Evolutionary conservation across 805 yeast genomes (phyloP), one percentile per base, ranked within the genome.

Genomic region (Nakazawaea populi): DNA sequence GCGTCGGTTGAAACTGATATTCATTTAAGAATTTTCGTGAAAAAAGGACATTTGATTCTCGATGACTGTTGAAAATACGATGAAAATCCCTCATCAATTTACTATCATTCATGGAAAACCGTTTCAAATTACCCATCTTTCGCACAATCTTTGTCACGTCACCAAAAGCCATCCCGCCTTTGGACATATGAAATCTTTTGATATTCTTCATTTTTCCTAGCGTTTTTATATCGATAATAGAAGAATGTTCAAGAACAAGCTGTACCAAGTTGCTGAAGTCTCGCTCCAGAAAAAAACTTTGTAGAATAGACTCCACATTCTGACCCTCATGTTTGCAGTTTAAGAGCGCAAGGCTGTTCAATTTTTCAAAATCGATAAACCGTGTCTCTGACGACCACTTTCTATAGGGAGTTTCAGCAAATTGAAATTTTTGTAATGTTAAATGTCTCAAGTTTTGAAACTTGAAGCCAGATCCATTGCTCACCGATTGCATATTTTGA

Each of bases 1-100:
- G 49, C 2, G 53, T 51, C 7, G 53, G 53, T 28, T 46, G 49
- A 43, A 51, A 51, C 39, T 51, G 53, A 32, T 51, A 51, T 10
- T 46, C 47, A 28, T 29, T 46, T 14, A 51, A 34, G 30, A 51
- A 51, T 9, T 42, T 29, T 42, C 50, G 35, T 29, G 53, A 46
- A 29, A 51, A 51, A 10, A 46, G 36, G 1, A 42, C 50, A 30
- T 51, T 51, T n/a, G 53, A 46, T 28, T 46, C 49, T n/a, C 42
- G 27, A 37, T 51, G 53, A 39, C 41, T 46, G 29, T 43, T 46
- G 43, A 46, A 46, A 14, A 51, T 51, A 11, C 49, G 44, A 32
- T 38, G 44, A 42, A 51, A 51, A 38, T 51, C 47, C 36, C 49
- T 46, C 44, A 51, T 42, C 37, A 51, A 39, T 34, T 46, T 38